A percentile compares a stretch with the other conserved stretches of the same genome.
These are phyloP conservation scores for Epicoccum nigrum DNA, from an alignment of 2,329 filamentous ascomycete genomes.

Conservation along the genomic window DNA sequence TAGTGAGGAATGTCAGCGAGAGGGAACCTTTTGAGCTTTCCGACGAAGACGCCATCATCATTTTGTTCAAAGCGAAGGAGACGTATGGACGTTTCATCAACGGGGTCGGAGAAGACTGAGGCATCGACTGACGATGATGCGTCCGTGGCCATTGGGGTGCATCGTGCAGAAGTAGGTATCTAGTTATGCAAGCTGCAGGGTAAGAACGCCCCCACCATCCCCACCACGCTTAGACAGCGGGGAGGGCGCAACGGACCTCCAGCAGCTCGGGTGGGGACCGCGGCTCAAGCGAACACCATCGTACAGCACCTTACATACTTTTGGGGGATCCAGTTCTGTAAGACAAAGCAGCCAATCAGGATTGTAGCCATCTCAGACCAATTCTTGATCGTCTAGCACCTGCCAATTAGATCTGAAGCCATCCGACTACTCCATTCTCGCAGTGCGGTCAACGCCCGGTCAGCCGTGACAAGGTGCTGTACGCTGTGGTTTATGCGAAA, in stretches of 20 bases:
- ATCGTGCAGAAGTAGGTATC: conserved; percentile 3
- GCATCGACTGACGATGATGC: not conserved
- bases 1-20: conserved; percentile 36
- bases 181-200: no score
- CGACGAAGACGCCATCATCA: conserved; percentile 20
- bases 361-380: no score
- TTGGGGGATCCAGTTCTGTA: no score
- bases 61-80: conserved; percentile 29
- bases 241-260: not conserved
- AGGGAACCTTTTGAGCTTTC: conserved; percentile 28
- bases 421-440: no score
- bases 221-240: conserved; percentile 3
- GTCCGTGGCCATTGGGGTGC: conserved; percentile 11
- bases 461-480: no score
- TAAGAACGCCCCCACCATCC: no score
- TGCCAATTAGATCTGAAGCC: no score
- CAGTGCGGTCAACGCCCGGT: no score
- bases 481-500: not conserved
- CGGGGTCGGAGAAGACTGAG: conserved; percentile 14
- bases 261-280: not conserved
- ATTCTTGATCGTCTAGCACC: no score
- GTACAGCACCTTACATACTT: no score
- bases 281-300: no score
- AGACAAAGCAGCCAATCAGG: no score
- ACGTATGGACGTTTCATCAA: conserved; percentile 28